Conservation (phyloP, 768 basidiomycete genomes). For the Pleurotus platypus region DNA sequence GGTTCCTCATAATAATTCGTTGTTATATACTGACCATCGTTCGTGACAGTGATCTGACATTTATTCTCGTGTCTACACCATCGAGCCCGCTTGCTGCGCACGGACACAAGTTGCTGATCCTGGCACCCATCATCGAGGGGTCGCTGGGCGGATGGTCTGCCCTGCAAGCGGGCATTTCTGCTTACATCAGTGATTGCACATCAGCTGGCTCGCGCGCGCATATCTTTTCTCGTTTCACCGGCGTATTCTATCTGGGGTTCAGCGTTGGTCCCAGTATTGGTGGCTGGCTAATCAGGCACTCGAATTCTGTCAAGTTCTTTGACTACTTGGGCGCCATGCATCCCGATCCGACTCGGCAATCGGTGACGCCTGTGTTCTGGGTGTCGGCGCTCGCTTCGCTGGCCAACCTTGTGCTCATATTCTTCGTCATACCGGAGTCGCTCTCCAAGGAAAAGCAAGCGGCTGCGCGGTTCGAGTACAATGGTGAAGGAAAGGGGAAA, state of each 20-base stretch:
- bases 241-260: slow-evolving; percentile 75
- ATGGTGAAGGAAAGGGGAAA: slow-evolving; percentile 20
- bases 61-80: slow-evolving; percentile 77
- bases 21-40: slow-evolving; percentile 9
- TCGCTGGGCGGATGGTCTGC: slow-evolving; percentile 81
- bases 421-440: slow-evolving; percentile 71
- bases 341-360: slow-evolving; percentile 12
- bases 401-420: slow-evolving; percentile 54
- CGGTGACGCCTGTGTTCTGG: slow-evolving; percentile 47
- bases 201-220: slow-evolving; percentile 77
- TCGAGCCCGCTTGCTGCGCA: slow-evolving; percentile 57
- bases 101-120: slow-evolving; percentile 70
- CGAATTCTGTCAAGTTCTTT: slow-evolving; percentile 19
- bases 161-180: slow-evolving; percentile 70
- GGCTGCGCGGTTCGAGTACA: slow-evolving; percentile 24
- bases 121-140: slow-evolving; percentile 83
- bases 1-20: slow-evolving; percentile 13
- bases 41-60: slow-evolving; percentile 66
- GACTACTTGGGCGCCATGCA: slow-evolving; percentile 9
- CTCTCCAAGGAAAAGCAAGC: slow-evolving; percentile 40
- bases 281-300: slow-evolving; percentile 43
- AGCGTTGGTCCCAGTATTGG: slow-evolving; percentile 79
- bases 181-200: slow-evolving; percentile 84
- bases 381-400: slow-evolving; percentile 40
- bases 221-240: slow-evolving; percentile 71